Evolutionary conservation across 495 filamentous ascomycete genomes (phyloP).

Genomic region (Penicillium samsonianum): DNA sequence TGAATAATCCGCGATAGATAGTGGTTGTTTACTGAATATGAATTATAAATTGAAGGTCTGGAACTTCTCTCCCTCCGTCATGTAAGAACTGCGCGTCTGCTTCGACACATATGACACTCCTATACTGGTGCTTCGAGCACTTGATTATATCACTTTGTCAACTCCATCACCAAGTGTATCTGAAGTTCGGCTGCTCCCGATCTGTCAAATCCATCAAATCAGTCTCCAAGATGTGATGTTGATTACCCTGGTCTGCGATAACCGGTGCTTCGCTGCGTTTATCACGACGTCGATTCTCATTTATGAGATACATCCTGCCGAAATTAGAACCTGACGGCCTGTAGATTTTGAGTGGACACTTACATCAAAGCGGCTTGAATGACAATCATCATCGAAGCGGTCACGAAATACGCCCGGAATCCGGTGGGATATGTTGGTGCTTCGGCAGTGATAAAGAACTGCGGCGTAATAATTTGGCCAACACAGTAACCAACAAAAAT

Average conservation of each 20-base stretch:
- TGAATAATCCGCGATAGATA: no score
- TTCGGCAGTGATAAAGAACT: constrained; percentile 28
- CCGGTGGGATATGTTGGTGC: constrained; percentile 24
- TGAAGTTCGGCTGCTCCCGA: not conserved
- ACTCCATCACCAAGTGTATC: not conserved
- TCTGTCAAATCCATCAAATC: constrained; percentile 1
- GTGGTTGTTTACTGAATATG: not conserved
- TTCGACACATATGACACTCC: not conserved
- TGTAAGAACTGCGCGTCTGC: not conserved
- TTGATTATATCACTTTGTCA: not conserved
- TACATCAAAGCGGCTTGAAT: constrained; percentile 12
- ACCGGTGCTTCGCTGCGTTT: not conserved
- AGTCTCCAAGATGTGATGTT: not conserved
- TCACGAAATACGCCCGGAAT: constrained; percentile 25
- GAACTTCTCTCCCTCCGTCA: not conserved
- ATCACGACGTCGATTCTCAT: not conserved
- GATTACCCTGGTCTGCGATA: not conserved
- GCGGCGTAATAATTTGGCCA: constrained; percentile 35
- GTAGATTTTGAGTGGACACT: not conserved
- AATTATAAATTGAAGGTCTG: not conserved
- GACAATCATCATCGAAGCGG: constrained; percentile 17
- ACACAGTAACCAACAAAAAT: constrained; percentile 30
- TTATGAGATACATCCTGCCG: not conserved
- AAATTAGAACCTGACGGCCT: not conserved
- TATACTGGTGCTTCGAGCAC: not conserved